phyloP scores from a whole-genome alignment of 225 moss, liverwort and hornwort genomes.

The Physcomitrium patens region DNA sequence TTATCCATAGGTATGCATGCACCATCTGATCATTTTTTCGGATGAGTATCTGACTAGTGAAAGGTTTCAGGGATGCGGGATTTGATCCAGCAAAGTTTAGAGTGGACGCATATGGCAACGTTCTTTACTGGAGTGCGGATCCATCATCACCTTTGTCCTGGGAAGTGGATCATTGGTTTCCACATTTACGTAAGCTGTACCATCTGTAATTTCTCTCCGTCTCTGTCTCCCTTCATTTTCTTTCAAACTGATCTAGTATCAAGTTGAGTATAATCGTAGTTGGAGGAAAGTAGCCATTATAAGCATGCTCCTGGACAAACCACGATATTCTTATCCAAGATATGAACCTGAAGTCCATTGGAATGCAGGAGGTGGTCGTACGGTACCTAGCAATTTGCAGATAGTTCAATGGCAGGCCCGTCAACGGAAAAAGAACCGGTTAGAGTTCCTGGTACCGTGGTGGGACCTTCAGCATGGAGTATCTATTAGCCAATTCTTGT shows the following conservation, averaged over 20 bases:
- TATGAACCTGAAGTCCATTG: slow-evolving; percentile 16
- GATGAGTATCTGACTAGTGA: slow-evolving; percentile 23
- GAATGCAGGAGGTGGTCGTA: slow-evolving; percentile 64
- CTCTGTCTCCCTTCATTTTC: not conserved
- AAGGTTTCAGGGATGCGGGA: slow-evolving; percentile 59
- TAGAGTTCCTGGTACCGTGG: slow-evolving; percentile 74
- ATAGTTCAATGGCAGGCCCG: slow-evolving; percentile 73
- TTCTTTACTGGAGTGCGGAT: slow-evolving; percentile 70
- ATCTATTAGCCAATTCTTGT: slow-evolving; percentile 64
- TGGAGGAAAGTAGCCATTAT: not conserved
- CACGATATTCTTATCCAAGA: not conserved
- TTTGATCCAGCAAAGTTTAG: slow-evolving; percentile 74
- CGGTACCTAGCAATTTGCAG: slow-evolving; percentile 57
- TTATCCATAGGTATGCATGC: not conserved
- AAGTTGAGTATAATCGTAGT: not conserved
- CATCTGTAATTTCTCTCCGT: not conserved
- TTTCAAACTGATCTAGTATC: not conserved
- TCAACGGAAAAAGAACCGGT: slow-evolving; percentile 68
- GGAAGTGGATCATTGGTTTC: slow-evolving; percentile 78
- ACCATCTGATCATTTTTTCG: not conserved
- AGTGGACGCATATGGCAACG: slow-evolving; percentile 67
- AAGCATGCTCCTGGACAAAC: not conserved
- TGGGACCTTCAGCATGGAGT: slow-evolving; percentile 79
- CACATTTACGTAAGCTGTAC: slow-evolving; percentile 58
- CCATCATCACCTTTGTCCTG: slow-evolving; percentile 67